Conservation (phyloP, 2,329 filamentous ascomycete species). For the Clarireedia monteithiana region DNA sequence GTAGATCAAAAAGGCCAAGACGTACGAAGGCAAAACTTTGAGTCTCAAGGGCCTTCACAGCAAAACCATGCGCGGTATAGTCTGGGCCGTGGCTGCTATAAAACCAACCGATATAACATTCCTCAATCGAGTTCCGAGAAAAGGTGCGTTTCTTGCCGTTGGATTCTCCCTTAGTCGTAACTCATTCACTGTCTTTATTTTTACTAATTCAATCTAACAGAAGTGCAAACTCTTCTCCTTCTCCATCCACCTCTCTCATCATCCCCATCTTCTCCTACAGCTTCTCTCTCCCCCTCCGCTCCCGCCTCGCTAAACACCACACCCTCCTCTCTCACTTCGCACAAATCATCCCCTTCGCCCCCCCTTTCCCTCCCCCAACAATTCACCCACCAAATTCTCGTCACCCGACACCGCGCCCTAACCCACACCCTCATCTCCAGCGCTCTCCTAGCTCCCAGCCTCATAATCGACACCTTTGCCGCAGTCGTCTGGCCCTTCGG, state of each 20-base stretch:
- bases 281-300: no score
- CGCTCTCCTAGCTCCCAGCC: not conserved
- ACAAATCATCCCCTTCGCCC: not conserved
- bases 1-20: conserved; percentile 13
- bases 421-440: not conserved
- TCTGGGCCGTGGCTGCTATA: conserved; percentile 10
- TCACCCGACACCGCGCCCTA: not conserved
- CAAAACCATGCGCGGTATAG: conserved; percentile 10
- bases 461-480: conserved; percentile 17
- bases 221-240: not conserved
- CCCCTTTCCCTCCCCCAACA: not conserved
- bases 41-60: conserved; percentile 10
- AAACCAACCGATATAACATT: conserved; percentile 14
- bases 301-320: not conserved
- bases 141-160: conserved; percentile 1
- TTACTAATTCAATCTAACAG: no score
- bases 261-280: no score
- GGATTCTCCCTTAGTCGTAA: not conserved
- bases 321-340: not conserved
- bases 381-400: not conserved
- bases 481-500: conserved; percentile 29
- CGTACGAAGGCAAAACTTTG: conserved; percentile 12
- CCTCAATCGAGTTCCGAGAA: conserved; percentile 9
- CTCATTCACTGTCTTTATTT: no score
- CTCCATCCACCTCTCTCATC: not conserved